phyloP scores from a whole-genome alignment of 2,329 filamentous ascomycete genomes.

The Cryphonectria parasitica region DNA sequence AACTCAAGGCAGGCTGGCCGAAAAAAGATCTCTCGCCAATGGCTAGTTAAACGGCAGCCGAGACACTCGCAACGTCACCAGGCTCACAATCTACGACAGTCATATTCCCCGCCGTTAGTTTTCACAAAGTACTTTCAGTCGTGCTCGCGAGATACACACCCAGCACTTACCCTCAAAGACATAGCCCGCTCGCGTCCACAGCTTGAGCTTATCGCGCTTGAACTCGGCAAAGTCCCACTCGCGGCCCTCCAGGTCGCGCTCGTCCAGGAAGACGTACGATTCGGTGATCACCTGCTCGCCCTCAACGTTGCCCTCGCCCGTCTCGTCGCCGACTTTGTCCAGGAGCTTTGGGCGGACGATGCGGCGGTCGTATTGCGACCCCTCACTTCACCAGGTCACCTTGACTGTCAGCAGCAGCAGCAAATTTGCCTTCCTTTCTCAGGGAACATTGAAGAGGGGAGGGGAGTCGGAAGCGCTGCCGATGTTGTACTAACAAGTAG shows the following conservation, averaged over 20 bases:
- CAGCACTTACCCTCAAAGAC: conserved; percentile 46
- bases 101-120: conserved; percentile 4
- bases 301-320: conserved; percentile 46
- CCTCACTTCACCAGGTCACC: conserved; percentile 55
- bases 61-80: conserved; percentile 31
- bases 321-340: conserved; percentile 40
- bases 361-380: conserved; percentile 68
- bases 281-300: conserved; percentile 56
- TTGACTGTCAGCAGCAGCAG: neutral
- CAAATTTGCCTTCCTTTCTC: neutral
- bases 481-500: conserved; percentile 53
- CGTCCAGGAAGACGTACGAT: conserved; percentile 67
- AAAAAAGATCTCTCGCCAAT: neutral
- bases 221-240: conserved; percentile 94
- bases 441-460: neutral
- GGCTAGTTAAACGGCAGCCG: conserved; percentile 12
- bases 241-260: conserved; percentile 61
- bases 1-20: neutral
- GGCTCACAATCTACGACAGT: conserved; percentile 30
- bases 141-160: neutral
- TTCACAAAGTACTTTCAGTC: neutral
- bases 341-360: conserved; percentile 58
- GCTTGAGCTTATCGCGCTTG: conserved; percentile 68
- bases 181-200: conserved; percentile 58
- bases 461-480: neutral